A percentile compares a stretch with the other conserved stretches of the same genome.
phyloP scores from a whole-genome alignment of 495 filamentous ascomycete species.

The Apiosordaria backusii region DNA sequence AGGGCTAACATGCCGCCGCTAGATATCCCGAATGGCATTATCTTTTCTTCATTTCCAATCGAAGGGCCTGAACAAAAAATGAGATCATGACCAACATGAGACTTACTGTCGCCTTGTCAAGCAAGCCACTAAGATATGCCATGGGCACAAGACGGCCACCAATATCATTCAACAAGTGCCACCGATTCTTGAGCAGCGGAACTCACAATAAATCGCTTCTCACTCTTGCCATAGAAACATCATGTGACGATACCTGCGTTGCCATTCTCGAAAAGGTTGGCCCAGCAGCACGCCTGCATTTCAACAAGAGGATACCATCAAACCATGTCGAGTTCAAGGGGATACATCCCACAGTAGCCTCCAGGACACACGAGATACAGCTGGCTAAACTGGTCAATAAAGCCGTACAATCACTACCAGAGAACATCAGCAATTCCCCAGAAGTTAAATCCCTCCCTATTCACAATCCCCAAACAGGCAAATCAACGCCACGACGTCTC shows the following conservation, averaged over 20 bases:
- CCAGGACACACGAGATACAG: conserved; percentile 66
- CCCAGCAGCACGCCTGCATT: conserved; percentile 57
- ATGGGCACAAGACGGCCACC: neutral
- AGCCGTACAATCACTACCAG: conserved; percentile 56
- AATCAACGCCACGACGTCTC: conserved; percentile 36
- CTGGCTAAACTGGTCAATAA: conserved; percentile 63
- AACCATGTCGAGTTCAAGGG: conserved; percentile 68
- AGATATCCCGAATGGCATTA: neutral
- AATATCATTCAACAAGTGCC: neutral
- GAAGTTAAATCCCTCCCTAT: neutral
- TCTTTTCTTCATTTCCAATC: neutral
- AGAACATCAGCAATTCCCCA: neutral
- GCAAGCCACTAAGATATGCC: neutral
- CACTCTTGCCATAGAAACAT: conserved; percentile 89
- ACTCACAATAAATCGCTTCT: conserved; percentile 41
- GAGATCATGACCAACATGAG: neutral
- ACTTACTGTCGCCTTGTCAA: neutral
- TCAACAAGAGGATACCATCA: conserved; percentile 78
- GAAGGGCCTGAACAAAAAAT: neutral
- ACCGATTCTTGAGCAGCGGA: neutral
- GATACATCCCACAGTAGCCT: conserved; percentile 71
- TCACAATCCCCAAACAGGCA: conserved; percentile 5
- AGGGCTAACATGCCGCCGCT: neutral
- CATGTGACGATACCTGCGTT: conserved; percentile 96
- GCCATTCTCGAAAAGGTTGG: conserved; percentile 65